Percentiles rank a stretch among this genome's conserved stretches.
Evolutionary conservation across 352 stramenopile genomes (phyloP).

Genomic region (Globisporangium parvum): DNA sequence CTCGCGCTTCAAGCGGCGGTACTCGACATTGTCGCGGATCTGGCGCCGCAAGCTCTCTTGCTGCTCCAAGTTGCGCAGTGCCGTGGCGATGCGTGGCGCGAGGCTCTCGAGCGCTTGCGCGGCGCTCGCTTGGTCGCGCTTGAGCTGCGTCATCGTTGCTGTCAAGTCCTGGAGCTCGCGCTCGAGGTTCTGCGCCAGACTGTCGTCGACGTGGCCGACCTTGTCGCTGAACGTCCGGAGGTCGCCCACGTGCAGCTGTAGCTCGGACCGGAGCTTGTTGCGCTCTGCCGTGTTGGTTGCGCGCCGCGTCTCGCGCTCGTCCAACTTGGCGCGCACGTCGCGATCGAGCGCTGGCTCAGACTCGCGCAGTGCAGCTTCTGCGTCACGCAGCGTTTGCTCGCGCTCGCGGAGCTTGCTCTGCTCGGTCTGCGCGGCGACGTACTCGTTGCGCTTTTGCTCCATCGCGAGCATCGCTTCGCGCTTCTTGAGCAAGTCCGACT

Average conservation of each 20-base stretch:
- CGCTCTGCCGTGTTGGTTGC: constrained; percentile 21
- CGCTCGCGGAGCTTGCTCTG: constrained; percentile 46
- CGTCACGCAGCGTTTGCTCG: constrained; percentile 53
- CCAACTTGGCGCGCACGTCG: constrained; percentile 35
- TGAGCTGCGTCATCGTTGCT: constrained; percentile 33
- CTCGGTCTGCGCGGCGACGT: constrained; percentile 43
- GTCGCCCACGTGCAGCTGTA: constrained; percentile 39
- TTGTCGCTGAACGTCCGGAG: constrained; percentile 38
- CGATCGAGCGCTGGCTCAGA: constrained; percentile 34
- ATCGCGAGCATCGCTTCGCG: constrained; percentile 48
- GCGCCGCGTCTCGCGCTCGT: constrained; percentile 32
- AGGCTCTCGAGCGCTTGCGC: constrained; percentile 39
- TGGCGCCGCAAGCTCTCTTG: constrained; percentile 61
- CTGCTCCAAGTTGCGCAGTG: constrained; percentile 30
- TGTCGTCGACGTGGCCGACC: constrained; percentile 28
- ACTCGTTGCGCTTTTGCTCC: constrained; percentile 44
- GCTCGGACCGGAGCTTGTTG: constrained; percentile 22
- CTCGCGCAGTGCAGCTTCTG: constrained; percentile 27
- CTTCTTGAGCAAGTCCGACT: constrained; percentile 57
- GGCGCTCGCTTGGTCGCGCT: constrained; percentile 32
- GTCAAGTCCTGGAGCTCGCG: constrained; percentile 32
- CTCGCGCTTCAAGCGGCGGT: constrained; percentile 46
- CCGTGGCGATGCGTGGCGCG: constrained; percentile 36
- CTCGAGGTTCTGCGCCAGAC: constrained; percentile 35
- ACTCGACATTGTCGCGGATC: constrained; percentile 77